A percentile compares a stretch with the other conserved stretches of the same genome.
Evolutionary conservation across 345 rosid genomes (phyloP).

Genomic region (Linum trigynum): DNA sequence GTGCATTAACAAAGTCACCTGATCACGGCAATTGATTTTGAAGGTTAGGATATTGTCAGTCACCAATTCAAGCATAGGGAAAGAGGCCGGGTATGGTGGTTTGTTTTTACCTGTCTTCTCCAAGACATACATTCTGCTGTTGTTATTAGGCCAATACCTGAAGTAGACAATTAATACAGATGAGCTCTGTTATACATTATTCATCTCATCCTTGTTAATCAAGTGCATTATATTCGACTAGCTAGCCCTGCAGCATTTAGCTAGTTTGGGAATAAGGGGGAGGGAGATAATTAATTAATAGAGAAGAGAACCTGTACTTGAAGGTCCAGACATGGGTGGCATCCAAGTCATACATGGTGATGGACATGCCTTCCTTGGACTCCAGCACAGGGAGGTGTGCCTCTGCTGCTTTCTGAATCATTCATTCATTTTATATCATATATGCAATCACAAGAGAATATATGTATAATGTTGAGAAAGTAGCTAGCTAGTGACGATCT

Average conservation of each 20-base stretch:
- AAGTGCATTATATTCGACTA: no score
- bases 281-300: not conserved
- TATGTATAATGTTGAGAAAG: no score
- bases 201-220: no score
- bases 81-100: not conserved
- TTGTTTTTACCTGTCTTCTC: slow-evolving; percentile 72
- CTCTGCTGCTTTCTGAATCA: slow-evolving; percentile 79
- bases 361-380: slow-evolving; percentile 77
- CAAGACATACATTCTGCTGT: slow-evolving; percentile 90
- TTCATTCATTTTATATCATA: no score
- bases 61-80: no score
- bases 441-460: no score
- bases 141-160: slow-evolving; percentile 99
- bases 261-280: not conserved
- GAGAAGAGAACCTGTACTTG: slow-evolving; percentile 57
- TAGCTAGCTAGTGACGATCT: no score
- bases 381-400: slow-evolving; percentile 69
- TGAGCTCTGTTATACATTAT: no score
- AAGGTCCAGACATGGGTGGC: slow-evolving; percentile 79
- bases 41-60: no score
- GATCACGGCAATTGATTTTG: not conserved
- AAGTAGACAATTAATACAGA: slow-evolving; percentile 6
- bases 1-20: slow-evolving; percentile 84
- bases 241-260: not conserved
- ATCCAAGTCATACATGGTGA: slow-evolving; percentile 73